These are phyloP conservation scores for Ensete glaucum DNA, from an alignment of 176 grass and related monocot genomes.

Conservation along the genomic window DNA sequence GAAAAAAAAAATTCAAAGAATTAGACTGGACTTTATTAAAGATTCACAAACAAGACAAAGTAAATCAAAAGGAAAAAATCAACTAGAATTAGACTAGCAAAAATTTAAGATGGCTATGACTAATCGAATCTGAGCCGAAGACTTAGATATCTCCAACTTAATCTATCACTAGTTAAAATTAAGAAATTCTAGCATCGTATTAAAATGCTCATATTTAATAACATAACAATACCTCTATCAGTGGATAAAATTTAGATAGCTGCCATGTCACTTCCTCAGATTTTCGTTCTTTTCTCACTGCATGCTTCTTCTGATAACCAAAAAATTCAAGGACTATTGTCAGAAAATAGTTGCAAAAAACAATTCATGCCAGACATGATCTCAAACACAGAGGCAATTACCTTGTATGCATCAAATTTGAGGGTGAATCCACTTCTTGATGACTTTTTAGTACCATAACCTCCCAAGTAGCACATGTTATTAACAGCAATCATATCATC, in stretches of 20 bases:
- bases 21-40: background rate
- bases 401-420: conserved; percentile 71
- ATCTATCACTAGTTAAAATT: background rate
- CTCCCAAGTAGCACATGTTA: conserved; percentile 56
- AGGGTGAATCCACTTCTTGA: conserved; percentile 43
- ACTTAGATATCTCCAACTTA: background rate
- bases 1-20: no score
- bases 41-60: background rate
- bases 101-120: no score
- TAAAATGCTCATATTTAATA: background rate
- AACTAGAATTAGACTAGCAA: background rate
- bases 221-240: conserved; percentile 46
- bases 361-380: background rate
- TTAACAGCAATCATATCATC: conserved; percentile 64
- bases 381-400: conserved; percentile 13
- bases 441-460: conserved; percentile 50
- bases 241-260: conserved; percentile 64
- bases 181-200: background rate
- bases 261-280: conserved; percentile 57
- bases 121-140: no score
- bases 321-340: background rate
- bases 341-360: background rate
- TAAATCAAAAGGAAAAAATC: background rate
- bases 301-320: conserved; percentile 48
- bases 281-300: conserved; percentile 51